Evolutionary conservation across 768 basidiomycete genomes (phyloP).

Genomic region (Phaeotremella skinneri): DNA sequence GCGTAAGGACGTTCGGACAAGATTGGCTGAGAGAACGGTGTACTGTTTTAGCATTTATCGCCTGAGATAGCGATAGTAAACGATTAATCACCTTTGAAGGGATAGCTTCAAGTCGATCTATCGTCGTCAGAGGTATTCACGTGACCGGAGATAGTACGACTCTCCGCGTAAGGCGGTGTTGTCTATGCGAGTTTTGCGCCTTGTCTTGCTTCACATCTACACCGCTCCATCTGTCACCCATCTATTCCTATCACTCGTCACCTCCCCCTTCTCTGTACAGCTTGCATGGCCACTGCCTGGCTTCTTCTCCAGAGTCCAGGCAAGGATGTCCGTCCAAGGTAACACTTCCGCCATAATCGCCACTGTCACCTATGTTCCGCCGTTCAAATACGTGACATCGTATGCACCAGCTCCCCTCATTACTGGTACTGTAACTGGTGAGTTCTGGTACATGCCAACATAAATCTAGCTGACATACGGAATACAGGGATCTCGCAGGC

Average conservation of each 20-base stretch:
- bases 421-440: conserved; percentile 41
- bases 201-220: too few relatives aligned
- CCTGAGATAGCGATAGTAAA: too few relatives aligned
- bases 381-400: conserved; percentile 42
- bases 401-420: conserved; percentile 28
- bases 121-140: background rate
- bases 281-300: too few relatives aligned
- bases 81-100: too few relatives aligned
- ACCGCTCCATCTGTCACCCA: too few relatives aligned
- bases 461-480: too few relatives aligned
- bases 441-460: background rate
- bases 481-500: background rate
- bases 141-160: background rate
- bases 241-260: too few relatives aligned
- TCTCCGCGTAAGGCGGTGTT: background rate
- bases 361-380: conserved; percentile 36
- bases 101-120: too few relatives aligned
- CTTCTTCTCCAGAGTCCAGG: too few relatives aligned
- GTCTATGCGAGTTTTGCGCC: background rate
- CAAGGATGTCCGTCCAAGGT: conserved; percentile 44
- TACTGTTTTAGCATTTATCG: too few relatives aligned
- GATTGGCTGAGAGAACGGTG: too few relatives aligned
- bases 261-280: too few relatives aligned
- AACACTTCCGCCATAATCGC: conserved; percentile 37
- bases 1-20: background rate